Evolutionary conservation across 495 filamentous ascomycete species (phyloP).

Genomic region (Chaetomium cochliodes): DNA sequence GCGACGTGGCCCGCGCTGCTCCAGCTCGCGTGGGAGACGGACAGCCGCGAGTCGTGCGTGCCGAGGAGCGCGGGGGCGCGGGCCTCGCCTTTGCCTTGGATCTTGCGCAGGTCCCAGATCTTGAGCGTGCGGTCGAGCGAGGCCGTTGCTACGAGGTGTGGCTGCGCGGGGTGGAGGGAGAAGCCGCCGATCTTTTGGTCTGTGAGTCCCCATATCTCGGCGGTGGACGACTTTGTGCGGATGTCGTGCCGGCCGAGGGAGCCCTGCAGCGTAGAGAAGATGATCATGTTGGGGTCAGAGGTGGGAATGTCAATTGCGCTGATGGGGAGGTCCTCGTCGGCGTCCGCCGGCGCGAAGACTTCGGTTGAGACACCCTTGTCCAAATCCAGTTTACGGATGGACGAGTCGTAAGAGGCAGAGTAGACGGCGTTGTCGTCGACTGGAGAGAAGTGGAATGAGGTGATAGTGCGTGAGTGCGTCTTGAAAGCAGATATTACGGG

Average conservation of each 20-base stretch:
- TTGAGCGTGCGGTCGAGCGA: constrained; percentile 86
- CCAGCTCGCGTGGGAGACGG: constrained; percentile 88
- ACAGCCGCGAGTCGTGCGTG: constrained; percentile 76
- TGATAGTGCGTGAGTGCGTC: constrained; percentile 84
- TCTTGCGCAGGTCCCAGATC: constrained; percentile 88
- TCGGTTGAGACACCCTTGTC: constrained; percentile 74
- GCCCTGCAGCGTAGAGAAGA: constrained; percentile 86
- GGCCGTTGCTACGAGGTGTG: constrained; percentile 85
- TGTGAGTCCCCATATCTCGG: constrained; percentile 70
- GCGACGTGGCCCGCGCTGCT: constrained; percentile 78
- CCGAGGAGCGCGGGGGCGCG: constrained; percentile 66
- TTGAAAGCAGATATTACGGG: constrained; percentile 85
- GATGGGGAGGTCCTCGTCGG: constrained; percentile 69
- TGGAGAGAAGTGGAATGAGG: constrained; percentile 73
- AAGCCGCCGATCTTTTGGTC: constrained; percentile 98
- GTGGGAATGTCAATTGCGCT: constrained; percentile 76
- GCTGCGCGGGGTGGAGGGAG: constrained; percentile 69
- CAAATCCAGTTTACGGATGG: constrained; percentile 83
- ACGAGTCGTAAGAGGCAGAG: constrained; percentile 91
- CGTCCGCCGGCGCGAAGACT: constrained; percentile 69
- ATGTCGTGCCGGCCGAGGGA: constrained; percentile 75
- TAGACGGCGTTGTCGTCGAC: constrained; percentile 70
- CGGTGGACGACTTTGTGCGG: constrained; percentile 54
- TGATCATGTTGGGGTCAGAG: constrained; percentile 67
- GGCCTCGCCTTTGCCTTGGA: constrained; percentile 54